Base-by-base conservation (phyloP, 1,284 basidiomycete species). In the Omphalotus olearius region DNA sequence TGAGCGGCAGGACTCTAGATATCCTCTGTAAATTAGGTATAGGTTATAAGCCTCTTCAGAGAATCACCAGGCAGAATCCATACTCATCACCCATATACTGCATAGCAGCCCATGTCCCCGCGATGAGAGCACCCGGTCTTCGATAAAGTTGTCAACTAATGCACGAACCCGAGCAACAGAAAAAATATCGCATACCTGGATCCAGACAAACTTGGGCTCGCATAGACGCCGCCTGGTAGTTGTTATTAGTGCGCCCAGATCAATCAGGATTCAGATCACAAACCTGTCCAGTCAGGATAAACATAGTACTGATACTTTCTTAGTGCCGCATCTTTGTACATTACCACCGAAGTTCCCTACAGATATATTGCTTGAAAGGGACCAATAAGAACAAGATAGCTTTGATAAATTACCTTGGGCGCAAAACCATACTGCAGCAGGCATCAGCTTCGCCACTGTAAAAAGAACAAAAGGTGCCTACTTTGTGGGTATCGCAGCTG, bases 21-120 rank as follows among this genome's bases (percentile, higher is more conserved):
- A 99, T 13, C 97, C 97, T 28, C 89, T 93, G 62, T 20, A 28
- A 38, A 18, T n/a, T n/a, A 28, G 35, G 23, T n/a, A n/a, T 50
- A 40, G 51, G 44, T 48, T 47, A 51, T 20, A n/a, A 33, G 23
- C 23, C 23, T 23, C 23, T 23, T 23, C 23, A 5, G 23, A 23
- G 23, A 23, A 23, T 5, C 5, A 5, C 5, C 16, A 41, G 62
- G 25, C 11, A 17, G 38, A 33, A 53, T 20, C 45, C 84, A 56
- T 64, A 92, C 83, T 88, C 79, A 54, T 85, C 76, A 25, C 96
- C 96, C 72, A 97, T 86, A 65, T 91, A 84, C 63, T 96, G 89
- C 85, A 98, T 85, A 1, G 93, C 93, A 3, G 96, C 93, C 94
- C 95, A 99, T 14, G 93, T 88, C 40, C 93, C 96, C 10, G 96